Evolutionary conservation across 192 early-diverging fungal species (phyloP), one percentile per base, ranked within the genome.

Genomic region (Rhizophagus clarus): DNA sequence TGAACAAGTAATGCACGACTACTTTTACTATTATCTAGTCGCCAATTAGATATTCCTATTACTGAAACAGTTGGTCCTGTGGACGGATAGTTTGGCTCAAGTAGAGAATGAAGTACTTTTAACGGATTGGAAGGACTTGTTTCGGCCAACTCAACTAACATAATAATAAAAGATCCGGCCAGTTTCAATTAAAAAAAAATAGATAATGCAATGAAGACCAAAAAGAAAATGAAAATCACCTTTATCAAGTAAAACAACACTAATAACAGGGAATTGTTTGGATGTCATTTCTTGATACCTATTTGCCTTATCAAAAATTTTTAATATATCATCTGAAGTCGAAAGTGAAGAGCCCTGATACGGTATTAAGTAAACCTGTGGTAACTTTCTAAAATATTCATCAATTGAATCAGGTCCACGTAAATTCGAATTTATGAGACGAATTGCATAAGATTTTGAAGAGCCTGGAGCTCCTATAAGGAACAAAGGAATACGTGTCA

Each of bases 41-140:
- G 67, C 68, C 79, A 79, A 79, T 79, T 79, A 28, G 74, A 77
- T 20, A 72, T 79, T 42, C 68, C 79, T 24, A 79, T 17, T 17
- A 56, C 51, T 0, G 51, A 56, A 17, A 56, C 51, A 20, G 51
- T 56, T 22, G 51, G 51, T 20, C 71, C 71, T 11, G 42, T 32
- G 22, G 78, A n/a, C 10, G 79, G 66, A 80, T 72, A 69, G 10
- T 61, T 72, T 29, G 79, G 69, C 47, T 22, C 42, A 61, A 26
- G 64, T n/a, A 76, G n/a, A 20, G 22, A 42, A 17, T 56, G 15
- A 56, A 56, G 51, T 5, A 22, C 51, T 56, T 56, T 56, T 22
- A 56, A 56, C 4, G 51, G 51, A 56, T 56, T 56, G 4, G 1
- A 56, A 56, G 51, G 51, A 56, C 17, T 56, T 1, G 17, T 80